These are phyloP conservation scores for Alternaria gaisen DNA, from an alignment of 2,329 filamentous ascomycete genomes.

Conservation along the genomic window DNA sequence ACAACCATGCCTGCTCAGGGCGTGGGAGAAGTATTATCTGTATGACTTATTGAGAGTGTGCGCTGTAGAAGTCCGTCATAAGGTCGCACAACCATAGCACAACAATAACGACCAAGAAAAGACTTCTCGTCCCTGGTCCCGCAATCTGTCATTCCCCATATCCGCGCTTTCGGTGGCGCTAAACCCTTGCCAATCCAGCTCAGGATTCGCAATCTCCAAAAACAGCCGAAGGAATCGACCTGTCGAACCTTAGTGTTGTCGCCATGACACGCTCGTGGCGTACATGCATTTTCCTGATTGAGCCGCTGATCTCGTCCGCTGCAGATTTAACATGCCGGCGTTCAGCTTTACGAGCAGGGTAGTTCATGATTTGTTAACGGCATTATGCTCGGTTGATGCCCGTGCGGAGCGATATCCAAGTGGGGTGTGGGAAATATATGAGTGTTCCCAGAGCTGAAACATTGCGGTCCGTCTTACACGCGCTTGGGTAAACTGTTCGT, in stretches of 20 bases:
- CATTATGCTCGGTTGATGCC: slow-evolving; percentile 10
- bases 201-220: slow-evolving; percentile 22
- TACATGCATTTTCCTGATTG: slow-evolving; percentile 10
- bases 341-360: slow-evolving; percentile 9
- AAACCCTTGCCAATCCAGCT: slow-evolving; percentile 6
- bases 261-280: slow-evolving; percentile 10
- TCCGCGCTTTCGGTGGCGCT: slow-evolving; percentile 13
- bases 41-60: not conserved
- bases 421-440: slow-evolving; percentile 17
- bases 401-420: slow-evolving; percentile 10
- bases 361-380: slow-evolving; percentile 7
- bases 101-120: not conserved
- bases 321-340: slow-evolving; percentile 2
- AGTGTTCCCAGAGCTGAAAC: slow-evolving; percentile 9
- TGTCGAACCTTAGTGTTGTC: slow-evolving; percentile 14
- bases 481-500: not conserved
- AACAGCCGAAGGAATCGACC: slow-evolving; percentile 9
- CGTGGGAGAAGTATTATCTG: not conserved
- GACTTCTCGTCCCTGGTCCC: not conserved
- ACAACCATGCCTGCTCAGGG: not conserved
- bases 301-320: slow-evolving; percentile 9
- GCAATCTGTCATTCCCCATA: slow-evolving; percentile 5
- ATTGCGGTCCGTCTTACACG: slow-evolving; percentile 5
- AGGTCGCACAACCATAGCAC: slow-evolving; percentile 6
- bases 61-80: not conserved